Evolutionary conservation across 108 stramenopile species (phyloP), one percentile per base, ranked within the genome.

Genomic region (Heterococcus sp.): DNA sequence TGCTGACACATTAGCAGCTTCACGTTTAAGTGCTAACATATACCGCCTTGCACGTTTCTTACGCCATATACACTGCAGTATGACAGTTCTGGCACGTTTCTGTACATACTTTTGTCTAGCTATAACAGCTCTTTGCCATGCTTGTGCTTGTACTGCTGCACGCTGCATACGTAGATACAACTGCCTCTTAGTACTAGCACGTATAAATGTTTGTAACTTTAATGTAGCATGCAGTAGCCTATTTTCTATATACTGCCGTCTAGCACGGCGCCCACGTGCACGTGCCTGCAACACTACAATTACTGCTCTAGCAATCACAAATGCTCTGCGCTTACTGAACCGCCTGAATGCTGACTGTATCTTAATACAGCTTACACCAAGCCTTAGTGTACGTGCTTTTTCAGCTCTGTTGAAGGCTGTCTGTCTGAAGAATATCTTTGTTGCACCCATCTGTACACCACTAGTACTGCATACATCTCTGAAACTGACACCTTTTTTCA

Each of bases 401-500:
- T 78, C 76, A 39, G 76, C 76, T 34, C 76, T 68, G 69, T 78
- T 78, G 72, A 83, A 83, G 4, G 82, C 82, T 69, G 73, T 65
- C 40, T 88, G 83, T 37, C 88, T 87, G 39, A 89, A 76, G 73
- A 89, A 89, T 28, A 89, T 82, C 69, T 89, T 89, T 34, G 87
- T 88, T 8, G 77, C 71, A 0, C 88, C 88, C 46, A 86, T 65
- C 46, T 58, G 46, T 21, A 58, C 46, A 21, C 46, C 46, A 21
- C 46, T 58, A 21, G 46, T 21, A 21, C 46, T 58, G 46, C 46
- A 58, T 8, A 58, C 21, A 21, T 58, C 46, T 21, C 46, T 58
- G 46, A 58, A 58, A 21, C 46, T 58, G n/a, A n/a, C n/a, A 21
- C 46, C 46, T 21, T 58, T 58, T 21, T 58, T 58, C 14, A 58